phyloP scores from a whole-genome alignment of 2,329 filamentous ascomycete species.

The Lomentospora prolificans region DNA sequence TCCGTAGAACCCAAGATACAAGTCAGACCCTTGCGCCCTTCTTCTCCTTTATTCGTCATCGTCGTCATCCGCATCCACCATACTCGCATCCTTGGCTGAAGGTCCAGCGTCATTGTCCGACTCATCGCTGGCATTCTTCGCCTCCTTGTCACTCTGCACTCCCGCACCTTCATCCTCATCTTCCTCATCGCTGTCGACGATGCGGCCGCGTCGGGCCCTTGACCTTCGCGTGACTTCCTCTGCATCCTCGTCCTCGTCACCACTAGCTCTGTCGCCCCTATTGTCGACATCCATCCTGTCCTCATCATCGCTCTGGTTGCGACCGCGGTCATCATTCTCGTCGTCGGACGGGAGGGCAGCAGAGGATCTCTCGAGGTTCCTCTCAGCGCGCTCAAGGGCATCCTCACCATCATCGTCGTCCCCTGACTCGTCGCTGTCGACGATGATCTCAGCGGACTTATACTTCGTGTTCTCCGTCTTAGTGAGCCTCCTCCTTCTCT shows the following conservation, averaged over 20 bases:
- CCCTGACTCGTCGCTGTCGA: conserved; percentile 58
- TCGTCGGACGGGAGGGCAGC: conserved; percentile 13
- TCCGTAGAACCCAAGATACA: too few species aligned
- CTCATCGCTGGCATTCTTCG: conserved; percentile 15
- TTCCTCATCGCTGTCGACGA: conserved; percentile 46
- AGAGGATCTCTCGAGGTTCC: conserved; percentile 17
- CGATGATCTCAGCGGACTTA: conserved; percentile 78
- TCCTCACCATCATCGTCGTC: conserved; percentile 28
- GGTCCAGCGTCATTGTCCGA: conserved; percentile 16
- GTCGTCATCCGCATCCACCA: conserved; percentile 27
- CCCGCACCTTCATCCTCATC: conserved; percentile 22
- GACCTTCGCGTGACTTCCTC: conserved; percentile 35
- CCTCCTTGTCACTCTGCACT: too few species aligned
- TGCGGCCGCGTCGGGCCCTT: conserved; percentile 37
- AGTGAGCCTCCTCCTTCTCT: conserved; percentile 22
- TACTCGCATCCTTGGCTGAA: conserved; percentile 26
- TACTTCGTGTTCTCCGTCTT: conserved; percentile 52
- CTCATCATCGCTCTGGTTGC: conserved; percentile 20
- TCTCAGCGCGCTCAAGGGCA: conserved; percentile 19
- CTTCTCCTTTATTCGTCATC: conserved; percentile 17
- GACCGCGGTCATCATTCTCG: conserved; percentile 19
- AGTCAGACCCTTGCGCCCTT: neutral
- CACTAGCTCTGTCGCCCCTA: conserved; percentile 20
- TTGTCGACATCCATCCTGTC: conserved; percentile 46
- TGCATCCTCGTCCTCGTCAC: conserved; percentile 41